Conservation (phyloP, 768 basidiomycete genomes). For the Lactifluus rugatus region DNA sequence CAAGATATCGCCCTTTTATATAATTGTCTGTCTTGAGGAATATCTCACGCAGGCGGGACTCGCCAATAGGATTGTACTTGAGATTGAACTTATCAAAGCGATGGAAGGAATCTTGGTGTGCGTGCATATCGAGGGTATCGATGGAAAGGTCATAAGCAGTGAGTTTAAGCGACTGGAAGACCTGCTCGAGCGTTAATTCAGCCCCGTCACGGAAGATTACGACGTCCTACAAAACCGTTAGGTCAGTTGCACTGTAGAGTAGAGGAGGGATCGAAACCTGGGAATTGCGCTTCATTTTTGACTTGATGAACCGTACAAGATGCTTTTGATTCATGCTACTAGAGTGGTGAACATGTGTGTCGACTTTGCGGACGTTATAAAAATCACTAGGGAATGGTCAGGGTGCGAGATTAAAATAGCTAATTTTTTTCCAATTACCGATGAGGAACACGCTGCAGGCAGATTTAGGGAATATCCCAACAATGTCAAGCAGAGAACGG, state of each 20-base stretch:
- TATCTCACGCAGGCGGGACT: slow-evolving; percentile 89
- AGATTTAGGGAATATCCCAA: background rate
- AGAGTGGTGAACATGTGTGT: slow-evolving; percentile 97
- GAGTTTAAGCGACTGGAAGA: slow-evolving; percentile 91
- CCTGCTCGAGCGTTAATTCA: slow-evolving; percentile 79
- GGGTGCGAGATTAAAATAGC: background rate
- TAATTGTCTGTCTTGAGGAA: slow-evolving; percentile 98
- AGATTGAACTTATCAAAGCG: slow-evolving; percentile 98
- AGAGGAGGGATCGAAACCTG: slow-evolving; percentile 39
- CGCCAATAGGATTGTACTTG: slow-evolving; percentile 95
- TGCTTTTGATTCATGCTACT: slow-evolving; percentile 99
- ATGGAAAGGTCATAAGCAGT: slow-evolving; percentile 98
- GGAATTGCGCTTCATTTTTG: slow-evolving; percentile 89
- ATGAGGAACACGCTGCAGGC: slow-evolving; percentile 64
- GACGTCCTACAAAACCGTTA: slow-evolving; percentile 51
- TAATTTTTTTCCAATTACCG: slow-evolving; percentile 36
- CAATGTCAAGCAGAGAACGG: slow-evolving; percentile 20
- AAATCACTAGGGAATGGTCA: slow-evolving; percentile 61
- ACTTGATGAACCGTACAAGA: slow-evolving; percentile 94
- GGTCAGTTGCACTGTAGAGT: background rate
- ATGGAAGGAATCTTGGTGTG: slow-evolving; percentile 96
- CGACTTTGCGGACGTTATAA: slow-evolving; percentile 96
- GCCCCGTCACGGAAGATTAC: slow-evolving; percentile 93
- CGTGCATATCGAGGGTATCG: slow-evolving; percentile 99
- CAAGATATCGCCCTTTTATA: slow-evolving; percentile 85